A percentile compares a stretch with the other conserved stretches of the same genome.
phyloP scores from a whole-genome alignment of 345 rosid species.

The Eucalyptus rudis region DNA sequence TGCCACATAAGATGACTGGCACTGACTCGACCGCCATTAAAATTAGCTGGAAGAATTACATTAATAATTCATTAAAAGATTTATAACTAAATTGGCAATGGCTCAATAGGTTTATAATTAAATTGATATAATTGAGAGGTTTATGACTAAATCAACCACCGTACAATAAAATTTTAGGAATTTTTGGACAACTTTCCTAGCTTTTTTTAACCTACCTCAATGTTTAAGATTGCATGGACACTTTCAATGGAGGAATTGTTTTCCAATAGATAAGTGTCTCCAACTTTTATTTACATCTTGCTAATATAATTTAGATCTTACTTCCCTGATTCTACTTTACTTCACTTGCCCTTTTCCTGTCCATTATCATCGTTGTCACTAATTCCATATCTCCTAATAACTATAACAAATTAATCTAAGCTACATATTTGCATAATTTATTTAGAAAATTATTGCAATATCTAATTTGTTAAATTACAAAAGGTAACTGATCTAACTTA shows the following conservation, averaged over 20 bases:
- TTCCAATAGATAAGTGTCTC: neutral
- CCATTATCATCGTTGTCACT: neutral
- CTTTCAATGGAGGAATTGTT: neutral
- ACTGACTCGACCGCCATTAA: rapidly evolving
- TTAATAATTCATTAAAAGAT: too few species aligned
- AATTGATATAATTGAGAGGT: too few species aligned
- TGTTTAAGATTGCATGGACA: neutral
- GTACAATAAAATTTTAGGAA: too few species aligned
- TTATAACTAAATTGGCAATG: too few species aligned
- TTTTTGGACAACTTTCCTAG: too few species aligned
- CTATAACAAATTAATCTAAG: neutral
- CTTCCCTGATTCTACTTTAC: neutral
- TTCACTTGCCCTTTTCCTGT: neutral
- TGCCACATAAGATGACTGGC: rapidly evolving
- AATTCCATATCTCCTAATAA: neutral
- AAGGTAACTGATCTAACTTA: neutral
- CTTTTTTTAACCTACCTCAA: neutral
- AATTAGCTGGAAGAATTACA: neutral
- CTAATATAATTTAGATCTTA: neutral
- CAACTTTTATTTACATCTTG: neutral
- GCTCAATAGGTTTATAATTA: too few species aligned
- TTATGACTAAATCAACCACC: too few species aligned
- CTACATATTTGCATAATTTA: neutral
- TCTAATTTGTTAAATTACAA: neutral
- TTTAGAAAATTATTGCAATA: neutral